phyloP scores from a whole-genome alignment of 1,284 basidiomycete species.

The Ustilago cynodontis region DNA sequence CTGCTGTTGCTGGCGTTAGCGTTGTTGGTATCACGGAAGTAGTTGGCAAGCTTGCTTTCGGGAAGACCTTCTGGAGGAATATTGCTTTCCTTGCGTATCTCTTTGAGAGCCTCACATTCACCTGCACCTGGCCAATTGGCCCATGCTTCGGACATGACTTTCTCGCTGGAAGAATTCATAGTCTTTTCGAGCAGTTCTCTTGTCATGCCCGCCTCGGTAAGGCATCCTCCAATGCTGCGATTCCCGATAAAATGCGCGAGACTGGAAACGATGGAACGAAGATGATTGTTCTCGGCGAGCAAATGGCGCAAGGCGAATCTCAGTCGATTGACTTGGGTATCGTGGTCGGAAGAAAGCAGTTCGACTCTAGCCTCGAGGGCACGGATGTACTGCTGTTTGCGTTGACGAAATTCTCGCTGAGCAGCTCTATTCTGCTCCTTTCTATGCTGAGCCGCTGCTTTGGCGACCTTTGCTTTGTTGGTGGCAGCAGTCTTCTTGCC shows the following conservation, averaged over 20 bases:
- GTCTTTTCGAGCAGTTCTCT: conserved; percentile 48
- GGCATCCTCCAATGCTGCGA: conserved; percentile 52
- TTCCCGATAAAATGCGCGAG: conserved; percentile 61
- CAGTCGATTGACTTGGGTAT: conserved; percentile 63
- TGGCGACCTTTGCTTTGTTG: conserved; percentile 39
- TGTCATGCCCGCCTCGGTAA: conserved; percentile 51
- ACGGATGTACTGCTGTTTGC: conserved; percentile 66
- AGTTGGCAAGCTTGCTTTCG: conserved; percentile 48
- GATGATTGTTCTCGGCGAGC: conserved; percentile 62
- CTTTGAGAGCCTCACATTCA: conserved; percentile 56
- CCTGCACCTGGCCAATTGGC: conserved; percentile 62
- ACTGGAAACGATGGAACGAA: conserved; percentile 52
- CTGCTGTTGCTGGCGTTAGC: not conserved
- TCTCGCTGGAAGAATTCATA: conserved; percentile 54
- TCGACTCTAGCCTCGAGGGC: conserved; percentile 64
- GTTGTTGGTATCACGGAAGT: conserved; percentile 23
- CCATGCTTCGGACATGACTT: conserved; percentile 61
- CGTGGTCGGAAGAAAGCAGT: conserved; percentile 62
- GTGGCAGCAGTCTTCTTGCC: conserved; percentile 29
- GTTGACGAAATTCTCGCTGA: conserved; percentile 64
- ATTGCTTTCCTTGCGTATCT: conserved; percentile 59
- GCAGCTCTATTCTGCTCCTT: conserved; percentile 66
- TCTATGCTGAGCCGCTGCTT: conserved; percentile 41
- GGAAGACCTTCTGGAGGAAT: conserved; percentile 63
- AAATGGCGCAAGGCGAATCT: conserved; percentile 55